phyloP scores from a whole-genome alignment of 208 protist species.

The Trypanosomatidae sp. region DNA sequence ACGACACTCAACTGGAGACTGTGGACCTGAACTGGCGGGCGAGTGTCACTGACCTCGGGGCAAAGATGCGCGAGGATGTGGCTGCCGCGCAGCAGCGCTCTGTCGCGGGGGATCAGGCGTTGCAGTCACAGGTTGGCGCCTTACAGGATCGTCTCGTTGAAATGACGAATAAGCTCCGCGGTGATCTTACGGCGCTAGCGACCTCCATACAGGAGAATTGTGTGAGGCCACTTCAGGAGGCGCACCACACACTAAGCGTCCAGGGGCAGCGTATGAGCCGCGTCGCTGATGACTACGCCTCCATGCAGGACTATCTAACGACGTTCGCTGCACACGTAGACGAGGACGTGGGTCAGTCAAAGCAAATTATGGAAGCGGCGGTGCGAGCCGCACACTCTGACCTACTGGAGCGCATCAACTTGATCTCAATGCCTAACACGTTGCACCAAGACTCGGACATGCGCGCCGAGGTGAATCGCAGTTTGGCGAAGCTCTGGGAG shows the following conservation, averaged over 20 bases:
- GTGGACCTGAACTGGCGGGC: slow-evolving; percentile 80
- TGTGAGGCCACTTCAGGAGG: slow-evolving; percentile 36
- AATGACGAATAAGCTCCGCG: slow-evolving; percentile 22
- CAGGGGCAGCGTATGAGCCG: slow-evolving; percentile 32
- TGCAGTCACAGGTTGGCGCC: slow-evolving; percentile 41
- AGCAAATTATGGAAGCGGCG: slow-evolving; percentile 58
- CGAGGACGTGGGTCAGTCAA: slow-evolving; percentile 50
- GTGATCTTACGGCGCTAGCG: slow-evolving; percentile 30
- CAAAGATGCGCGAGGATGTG: slow-evolving; percentile 38
- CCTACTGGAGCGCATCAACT: slow-evolving; percentile 73
- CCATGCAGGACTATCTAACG: slow-evolving; percentile 48
- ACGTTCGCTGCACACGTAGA: slow-evolving; percentile 53
- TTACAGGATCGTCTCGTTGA: slow-evolving; percentile 40
- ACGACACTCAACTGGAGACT: slow-evolving; percentile 67
- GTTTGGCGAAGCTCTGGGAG: slow-evolving; percentile 63
- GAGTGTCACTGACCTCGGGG: slow-evolving; percentile 62
- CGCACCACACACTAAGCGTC: slow-evolving; percentile 27
- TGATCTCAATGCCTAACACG: slow-evolving; percentile 38
- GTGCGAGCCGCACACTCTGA: slow-evolving; percentile 71
- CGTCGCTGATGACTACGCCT: slow-evolving; percentile 36
- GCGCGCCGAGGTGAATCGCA: slow-evolving; percentile 57
- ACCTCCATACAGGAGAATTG: slow-evolving; percentile 37
- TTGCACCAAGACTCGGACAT: slow-evolving; percentile 36
- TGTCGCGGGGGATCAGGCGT: slow-evolving; percentile 26
- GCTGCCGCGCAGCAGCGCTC: slow-evolving; percentile 27